Evolutionary conservation across 2,329 filamentous ascomycete species (phyloP).

Genomic region (Nakataea oryzae): DNA sequence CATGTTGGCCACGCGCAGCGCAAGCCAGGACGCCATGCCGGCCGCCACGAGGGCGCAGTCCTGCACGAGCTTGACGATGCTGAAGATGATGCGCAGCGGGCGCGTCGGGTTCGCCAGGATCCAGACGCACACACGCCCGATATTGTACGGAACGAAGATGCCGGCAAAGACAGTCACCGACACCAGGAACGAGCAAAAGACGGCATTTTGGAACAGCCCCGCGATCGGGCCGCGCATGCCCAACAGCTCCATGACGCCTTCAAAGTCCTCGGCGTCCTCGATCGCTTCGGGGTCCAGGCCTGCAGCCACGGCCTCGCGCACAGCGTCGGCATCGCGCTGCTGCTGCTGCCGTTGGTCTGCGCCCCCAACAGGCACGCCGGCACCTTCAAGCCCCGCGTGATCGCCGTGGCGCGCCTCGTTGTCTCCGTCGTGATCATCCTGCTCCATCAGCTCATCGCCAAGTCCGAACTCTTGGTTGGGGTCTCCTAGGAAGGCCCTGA

Average conservation of each 20-base stretch:
- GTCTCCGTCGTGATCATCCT: constrained; percentile 14
- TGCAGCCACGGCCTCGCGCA: constrained; percentile 54
- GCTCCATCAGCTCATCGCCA: background rate
- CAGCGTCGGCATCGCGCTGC: constrained; percentile 44
- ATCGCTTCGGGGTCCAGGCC: constrained; percentile 66
- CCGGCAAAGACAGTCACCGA: constrained; percentile 76
- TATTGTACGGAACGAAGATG: constrained; percentile 85
- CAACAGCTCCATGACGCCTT: constrained; percentile 90
- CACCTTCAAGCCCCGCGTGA: constrained; percentile 12
- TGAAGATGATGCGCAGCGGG: constrained; percentile 62
- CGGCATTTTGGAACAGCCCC: constrained; percentile 84
- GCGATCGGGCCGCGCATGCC: constrained; percentile 91
- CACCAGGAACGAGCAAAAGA: constrained; percentile 88
- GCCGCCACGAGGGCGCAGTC: constrained; percentile 60
- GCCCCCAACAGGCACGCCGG: constrained; percentile 10
- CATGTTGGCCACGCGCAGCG: constrained; percentile 24
- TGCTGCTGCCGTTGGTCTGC: constrained; percentile 8
- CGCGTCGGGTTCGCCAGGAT: constrained; percentile 70
- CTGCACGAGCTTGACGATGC: constrained; percentile 66
- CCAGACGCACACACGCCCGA: constrained; percentile 75
- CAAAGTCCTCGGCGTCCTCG: constrained; percentile 85
- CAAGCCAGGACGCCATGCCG: constrained; percentile 37
- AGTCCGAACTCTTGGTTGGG: background rate
- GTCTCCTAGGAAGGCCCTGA: background rate
- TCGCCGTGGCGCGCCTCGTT: constrained; percentile 15